A percentile compares a stretch with the other conserved stretches of the same genome.
phyloP scores from a whole-genome alignment of 2,329 filamentous ascomycete species.

The Penicillium brasilianum region DNA sequence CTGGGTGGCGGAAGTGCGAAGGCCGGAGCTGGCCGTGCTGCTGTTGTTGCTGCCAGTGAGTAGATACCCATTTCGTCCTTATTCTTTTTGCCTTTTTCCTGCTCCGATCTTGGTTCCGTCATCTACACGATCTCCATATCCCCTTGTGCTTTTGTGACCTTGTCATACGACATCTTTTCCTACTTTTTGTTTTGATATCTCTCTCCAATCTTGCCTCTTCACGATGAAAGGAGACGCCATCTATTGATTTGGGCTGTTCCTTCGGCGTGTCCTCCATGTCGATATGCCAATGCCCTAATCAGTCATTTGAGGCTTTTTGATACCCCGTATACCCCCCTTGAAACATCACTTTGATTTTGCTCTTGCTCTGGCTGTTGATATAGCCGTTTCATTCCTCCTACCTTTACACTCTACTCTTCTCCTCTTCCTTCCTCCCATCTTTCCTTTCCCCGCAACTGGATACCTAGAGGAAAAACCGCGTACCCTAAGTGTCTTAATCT shows the following conservation, averaged over 20 bases:
- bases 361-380: neutral
- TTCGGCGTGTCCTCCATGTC: neutral
- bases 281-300: conserved; percentile 4
- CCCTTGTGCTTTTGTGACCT: neutral
- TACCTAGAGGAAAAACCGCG: conserved; percentile 12
- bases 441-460: neutral
- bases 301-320: conserved; percentile 7
- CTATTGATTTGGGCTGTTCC: neutral
- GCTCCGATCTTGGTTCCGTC: neutral
- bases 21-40: conserved; percentile 43
- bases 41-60: conserved; percentile 48
- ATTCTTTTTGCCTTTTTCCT: conserved; percentile 10
- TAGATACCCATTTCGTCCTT: conserved; percentile 26
- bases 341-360: conserved; percentile 5
- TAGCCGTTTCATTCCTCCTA: neutral
- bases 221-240: conserved; percentile 13
- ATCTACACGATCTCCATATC: conserved; percentile 13
- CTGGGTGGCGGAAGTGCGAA: conserved; percentile 48
- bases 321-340: conserved; percentile 24
- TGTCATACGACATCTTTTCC: conserved; percentile 8
- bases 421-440: neutral
- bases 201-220: neutral
- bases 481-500: conserved; percentile 24
- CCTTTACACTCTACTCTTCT: neutral
- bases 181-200: conserved; percentile 8